These are phyloP conservation scores for Aspergillus sp. DNA, from an alignment of 2,329 filamentous ascomycete species.

Conservation along the genomic window DNA sequence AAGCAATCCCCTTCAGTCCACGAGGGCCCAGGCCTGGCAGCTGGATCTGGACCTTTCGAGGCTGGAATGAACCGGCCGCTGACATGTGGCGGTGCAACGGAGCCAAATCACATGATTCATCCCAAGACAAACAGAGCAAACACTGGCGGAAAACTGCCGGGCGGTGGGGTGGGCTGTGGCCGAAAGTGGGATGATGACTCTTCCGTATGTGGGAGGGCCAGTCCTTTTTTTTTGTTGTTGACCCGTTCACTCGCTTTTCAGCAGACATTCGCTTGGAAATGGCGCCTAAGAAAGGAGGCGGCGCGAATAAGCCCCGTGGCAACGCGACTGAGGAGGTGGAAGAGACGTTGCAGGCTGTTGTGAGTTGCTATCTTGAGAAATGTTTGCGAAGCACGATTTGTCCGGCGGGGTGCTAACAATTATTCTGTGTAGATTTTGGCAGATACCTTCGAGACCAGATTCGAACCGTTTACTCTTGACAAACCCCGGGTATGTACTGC, in stretches of 20 bases:
- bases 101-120: slow-evolving; percentile 8
- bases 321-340: slow-evolving; percentile 58
- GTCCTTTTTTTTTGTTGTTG: slow-evolving; percentile 1
- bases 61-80: slow-evolving; percentile 15
- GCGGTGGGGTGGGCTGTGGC: not conserved
- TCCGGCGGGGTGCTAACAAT: slow-evolving; percentile 12
- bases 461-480: slow-evolving; percentile 84
- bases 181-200: slow-evolving; percentile 24
- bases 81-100: slow-evolving; percentile 11
- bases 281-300: slow-evolving; percentile 38
- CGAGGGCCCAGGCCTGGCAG: slow-evolving; percentile 30
- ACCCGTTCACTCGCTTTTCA: not conserved
- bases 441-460: slow-evolving; percentile 92
- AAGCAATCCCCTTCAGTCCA: slow-evolving; percentile 20
- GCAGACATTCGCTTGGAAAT: slow-evolving; percentile 23
- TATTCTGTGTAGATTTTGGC: slow-evolving; percentile 67
- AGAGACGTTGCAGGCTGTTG: slow-evolving; percentile 63
- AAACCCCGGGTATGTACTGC: slow-evolving; percentile 70
- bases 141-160: slow-evolving; percentile 22
- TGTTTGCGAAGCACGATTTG: not conserved
- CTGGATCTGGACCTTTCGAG: slow-evolving; percentile 30
- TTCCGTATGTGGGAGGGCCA: not conserved
- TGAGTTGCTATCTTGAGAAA: slow-evolving; percentile 36
- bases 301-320: slow-evolving; percentile 30
- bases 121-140: slow-evolving; percentile 22